Conservation (phyloP, 2,329 filamentous ascomycete species). For the Fusarium robinianum region DNA sequence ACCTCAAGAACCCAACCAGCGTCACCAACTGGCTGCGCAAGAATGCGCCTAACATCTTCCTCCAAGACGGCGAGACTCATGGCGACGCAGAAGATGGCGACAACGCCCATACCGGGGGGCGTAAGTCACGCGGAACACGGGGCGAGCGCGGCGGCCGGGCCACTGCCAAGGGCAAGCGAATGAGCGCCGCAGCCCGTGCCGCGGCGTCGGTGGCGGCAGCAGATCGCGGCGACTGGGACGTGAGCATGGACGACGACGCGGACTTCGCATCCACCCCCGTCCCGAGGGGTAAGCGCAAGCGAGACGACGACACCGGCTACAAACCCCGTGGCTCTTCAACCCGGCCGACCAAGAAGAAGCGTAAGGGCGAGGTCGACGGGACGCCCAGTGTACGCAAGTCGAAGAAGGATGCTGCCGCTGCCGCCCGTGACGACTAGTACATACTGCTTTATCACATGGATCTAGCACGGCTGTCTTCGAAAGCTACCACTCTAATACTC, state of each 20-base stretch:
- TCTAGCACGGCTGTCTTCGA: too few relatives aligned
- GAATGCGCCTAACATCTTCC: slow-evolving; percentile 81
- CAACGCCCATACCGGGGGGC: slow-evolving; percentile 37
- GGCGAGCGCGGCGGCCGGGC: slow-evolving; percentile 47
- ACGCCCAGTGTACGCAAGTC: slow-evolving; percentile 43
- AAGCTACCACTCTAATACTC: too few relatives aligned
- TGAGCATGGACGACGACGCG: slow-evolving; percentile 47
- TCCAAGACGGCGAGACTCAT: slow-evolving; percentile 66
- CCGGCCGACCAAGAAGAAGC: slow-evolving; percentile 61
- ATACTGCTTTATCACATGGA: not conserved
- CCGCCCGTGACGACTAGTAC: slow-evolving; percentile 40
- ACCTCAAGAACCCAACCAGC: slow-evolving; percentile 76
- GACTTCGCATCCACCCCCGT: slow-evolving; percentile 42
- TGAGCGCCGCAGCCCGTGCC: slow-evolving; percentile 30
- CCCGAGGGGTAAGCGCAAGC: slow-evolving; percentile 54
- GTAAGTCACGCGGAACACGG: slow-evolving; percentile 44
- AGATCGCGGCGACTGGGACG: slow-evolving; percentile 39
- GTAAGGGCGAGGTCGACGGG: slow-evolving; percentile 56
- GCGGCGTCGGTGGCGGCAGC: slow-evolving; percentile 26
- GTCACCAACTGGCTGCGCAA: slow-evolving; percentile 95
- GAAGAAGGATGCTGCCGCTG: slow-evolving; percentile 42
- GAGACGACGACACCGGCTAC: slow-evolving; percentile 64
- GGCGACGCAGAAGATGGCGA: slow-evolving; percentile 47
- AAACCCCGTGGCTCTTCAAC: slow-evolving; percentile 60
- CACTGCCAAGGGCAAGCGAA: slow-evolving; percentile 46